Evolutionary conservation across 1,139 yeast species (phyloP).

Genomic region (Geotrichum aggregatum): DNA sequence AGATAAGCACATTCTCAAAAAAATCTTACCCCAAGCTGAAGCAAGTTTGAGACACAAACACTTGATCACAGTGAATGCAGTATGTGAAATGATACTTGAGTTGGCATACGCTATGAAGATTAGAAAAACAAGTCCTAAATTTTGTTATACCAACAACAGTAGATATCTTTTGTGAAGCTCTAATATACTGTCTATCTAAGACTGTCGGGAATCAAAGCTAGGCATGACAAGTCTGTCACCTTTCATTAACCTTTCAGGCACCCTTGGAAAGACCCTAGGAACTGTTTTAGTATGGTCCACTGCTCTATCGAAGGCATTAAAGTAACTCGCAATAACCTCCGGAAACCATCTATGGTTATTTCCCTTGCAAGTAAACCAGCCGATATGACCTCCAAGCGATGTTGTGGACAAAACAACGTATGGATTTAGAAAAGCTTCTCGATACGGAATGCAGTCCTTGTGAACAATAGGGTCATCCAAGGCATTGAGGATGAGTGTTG

Average conservation of each 20-base stretch:
- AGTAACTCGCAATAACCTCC: constrained; percentile 57
- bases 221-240: not conserved
- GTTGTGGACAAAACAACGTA: constrained; percentile 64
- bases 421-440: constrained; percentile 63
- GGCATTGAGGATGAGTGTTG: constrained; percentile 64
- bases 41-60: too few species aligned
- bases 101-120: too few species aligned
- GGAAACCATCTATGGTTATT: constrained; percentile 65
- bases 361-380: constrained; percentile 56
- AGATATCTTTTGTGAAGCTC: too few species aligned
- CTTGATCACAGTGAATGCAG: too few species aligned
- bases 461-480: constrained; percentile 79
- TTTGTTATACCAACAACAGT: too few species aligned
- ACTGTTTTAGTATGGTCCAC: constrained; percentile 27
- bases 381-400: constrained; percentile 83
- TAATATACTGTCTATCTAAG: too few species aligned
- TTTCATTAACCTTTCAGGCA: not conserved
- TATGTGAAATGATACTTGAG: too few species aligned
- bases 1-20: too few species aligned
- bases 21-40: too few species aligned
- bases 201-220: too few species aligned
- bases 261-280: too few species aligned
- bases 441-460: constrained; percentile 54
- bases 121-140: too few species aligned
- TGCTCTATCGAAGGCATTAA: constrained; percentile 48